Evolutionary conservation across 371 early-diverging fungal genomes (phyloP).

Genomic region (Vairimorpha ceranae): DNA sequence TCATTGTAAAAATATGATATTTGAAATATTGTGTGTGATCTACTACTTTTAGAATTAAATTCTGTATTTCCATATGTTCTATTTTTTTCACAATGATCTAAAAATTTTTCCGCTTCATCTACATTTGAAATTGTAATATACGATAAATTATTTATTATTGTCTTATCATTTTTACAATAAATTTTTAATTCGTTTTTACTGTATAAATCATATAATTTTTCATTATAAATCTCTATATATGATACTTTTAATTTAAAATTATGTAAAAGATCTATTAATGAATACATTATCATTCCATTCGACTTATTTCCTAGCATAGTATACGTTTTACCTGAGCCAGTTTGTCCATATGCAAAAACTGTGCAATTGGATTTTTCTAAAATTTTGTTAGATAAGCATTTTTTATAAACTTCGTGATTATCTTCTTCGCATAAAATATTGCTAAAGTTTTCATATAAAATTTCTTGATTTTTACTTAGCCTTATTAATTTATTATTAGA

Average conservation of each 20-base stretch:
- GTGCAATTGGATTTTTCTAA: constrained; percentile 37
- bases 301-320: constrained; percentile 56
- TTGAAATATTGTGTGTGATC: constrained; percentile 80
- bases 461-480: neutral
- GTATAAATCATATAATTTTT: constrained; percentile 72
- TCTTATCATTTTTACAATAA: constrained; percentile 29
- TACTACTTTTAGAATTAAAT: constrained; percentile 73
- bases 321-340: constrained; percentile 63
- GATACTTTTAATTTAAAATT: constrained; percentile 73
- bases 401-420: neutral
- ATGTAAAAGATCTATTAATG: constrained; percentile 32
- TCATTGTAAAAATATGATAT: constrained; percentile 66
- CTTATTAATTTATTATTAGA: neutral
- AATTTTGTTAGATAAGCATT: constrained; percentile 5
- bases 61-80: constrained; percentile 73
- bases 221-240: constrained; percentile 85
- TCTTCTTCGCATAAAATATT: neutral
- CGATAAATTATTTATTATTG: constrained; percentile 31
- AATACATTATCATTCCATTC: constrained; percentile 50
- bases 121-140: constrained; percentile 67
- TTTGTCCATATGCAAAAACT: constrained; percentile 62
- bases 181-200: constrained; percentile 48
- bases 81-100: constrained; percentile 72
- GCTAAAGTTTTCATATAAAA: neutral
- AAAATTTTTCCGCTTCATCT: constrained; percentile 70